A percentile compares a stretch with the other conserved stretches of the same genome.
Evolutionary conservation across 164 flowering plant genomes (phyloP).

Genomic region (Buxus sempervirens): DNA sequence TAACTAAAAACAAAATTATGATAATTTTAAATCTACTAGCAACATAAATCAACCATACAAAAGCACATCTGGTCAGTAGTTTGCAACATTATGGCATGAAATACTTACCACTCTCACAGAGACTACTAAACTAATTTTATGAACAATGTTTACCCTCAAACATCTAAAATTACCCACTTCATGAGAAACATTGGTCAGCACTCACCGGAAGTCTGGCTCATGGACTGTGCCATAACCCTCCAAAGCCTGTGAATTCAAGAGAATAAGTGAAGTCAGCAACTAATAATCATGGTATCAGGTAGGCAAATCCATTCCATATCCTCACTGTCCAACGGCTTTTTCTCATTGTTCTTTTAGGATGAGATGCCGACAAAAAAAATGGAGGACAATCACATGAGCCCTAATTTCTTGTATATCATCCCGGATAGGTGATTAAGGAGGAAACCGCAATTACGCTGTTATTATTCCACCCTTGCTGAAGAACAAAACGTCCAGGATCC

Average conservation of each 20-base stretch:
- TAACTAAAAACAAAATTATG: slow-evolving; percentile 1
- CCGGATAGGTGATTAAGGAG: slow-evolving; percentile 88
- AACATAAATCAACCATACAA: neutral
- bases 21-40: neutral
- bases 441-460: slow-evolving; percentile 99
- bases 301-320: slow-evolving; percentile 94
- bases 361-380: slow-evolving; percentile 61
- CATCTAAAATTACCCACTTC: slow-evolving; percentile 8
- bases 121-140: neutral
- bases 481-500: slow-evolving; percentile 97
- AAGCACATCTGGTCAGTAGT: neutral
- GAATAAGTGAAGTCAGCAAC: slow-evolving; percentile 98
- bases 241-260: slow-evolving; percentile 99
- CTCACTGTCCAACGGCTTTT: slow-evolving; percentile 82
- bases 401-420: slow-evolving; percentile 83
- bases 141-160: slow-evolving; percentile 9
- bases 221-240: slow-evolving; percentile 89
- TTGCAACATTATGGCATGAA: neutral
- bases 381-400: slow-evolving; percentile 75
- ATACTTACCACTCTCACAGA: slow-evolving; percentile 1
- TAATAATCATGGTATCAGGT: slow-evolving; percentile 61
- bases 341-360: slow-evolving; percentile 60
- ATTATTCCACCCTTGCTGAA: slow-evolving; percentile 99
- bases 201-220: slow-evolving; percentile 92
- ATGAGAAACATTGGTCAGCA: slow-evolving; percentile 25